Conservation (phyloP, 768 basidiomycete species). For the Suillus cothurnatus region DNA sequence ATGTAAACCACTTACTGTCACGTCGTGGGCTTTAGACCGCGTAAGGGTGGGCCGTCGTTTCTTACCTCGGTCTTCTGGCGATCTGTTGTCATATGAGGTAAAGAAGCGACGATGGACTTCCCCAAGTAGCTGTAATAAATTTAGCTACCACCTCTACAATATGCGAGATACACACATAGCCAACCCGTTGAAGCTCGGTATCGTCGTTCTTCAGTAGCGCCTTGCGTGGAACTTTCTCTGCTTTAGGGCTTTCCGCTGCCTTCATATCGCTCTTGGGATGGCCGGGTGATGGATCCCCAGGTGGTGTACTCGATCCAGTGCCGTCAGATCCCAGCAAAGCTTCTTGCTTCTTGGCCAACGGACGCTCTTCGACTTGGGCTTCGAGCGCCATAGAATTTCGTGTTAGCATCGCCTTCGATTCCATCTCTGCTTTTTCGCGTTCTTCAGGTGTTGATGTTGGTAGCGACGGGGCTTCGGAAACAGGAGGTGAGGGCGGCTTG, state of each 20-base stretch:
- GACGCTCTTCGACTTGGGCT: conserved; percentile 83
- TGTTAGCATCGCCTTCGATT: conserved; percentile 59
- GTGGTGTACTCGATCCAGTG: conserved; percentile 11
- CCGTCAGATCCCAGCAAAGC: conserved; percentile 55
- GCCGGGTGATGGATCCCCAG: conserved; percentile 10
- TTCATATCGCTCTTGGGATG: conserved; percentile 18
- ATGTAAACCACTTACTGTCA: conserved; percentile 59
- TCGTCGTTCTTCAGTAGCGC: conserved; percentile 90
- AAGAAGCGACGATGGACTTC: conserved; percentile 83
- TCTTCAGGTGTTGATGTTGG: conserved; percentile 37
- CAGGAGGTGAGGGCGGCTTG: conserved; percentile 17
- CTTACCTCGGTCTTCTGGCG: conserved; percentile 29
- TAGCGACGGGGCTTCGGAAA: conserved; percentile 13
- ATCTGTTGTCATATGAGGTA: conserved; percentile 55
- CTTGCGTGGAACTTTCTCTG: conserved; percentile 57
- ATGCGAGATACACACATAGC: conserved; percentile 50
- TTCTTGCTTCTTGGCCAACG: conserved; percentile 87
- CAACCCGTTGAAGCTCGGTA: conserved; percentile 75
- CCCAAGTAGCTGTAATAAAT: conserved; percentile 63
- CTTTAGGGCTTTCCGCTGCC: conserved; percentile 28
- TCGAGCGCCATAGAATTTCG: conserved; percentile 78
- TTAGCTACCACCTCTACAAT: not conserved
- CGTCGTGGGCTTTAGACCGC: conserved; percentile 58
- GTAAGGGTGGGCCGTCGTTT: conserved; percentile 26
- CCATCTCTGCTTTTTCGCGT: conserved; percentile 45